Base-by-base conservation (phyloP, 805 yeast species). In the Tetrapisispora iriomotensis region DNA sequence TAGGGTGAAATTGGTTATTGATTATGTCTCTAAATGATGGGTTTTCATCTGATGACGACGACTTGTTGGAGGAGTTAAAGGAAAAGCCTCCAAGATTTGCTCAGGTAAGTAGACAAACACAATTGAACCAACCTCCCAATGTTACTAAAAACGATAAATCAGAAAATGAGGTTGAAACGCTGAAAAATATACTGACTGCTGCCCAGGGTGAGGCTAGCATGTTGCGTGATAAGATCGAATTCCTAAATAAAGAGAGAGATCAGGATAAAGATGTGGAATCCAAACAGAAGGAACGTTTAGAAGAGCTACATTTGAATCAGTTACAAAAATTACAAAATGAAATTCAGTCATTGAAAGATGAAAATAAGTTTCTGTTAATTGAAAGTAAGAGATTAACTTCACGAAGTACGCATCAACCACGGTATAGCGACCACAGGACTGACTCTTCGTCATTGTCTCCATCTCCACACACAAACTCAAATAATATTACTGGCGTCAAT, bases 201-300 rank as follows among this genome's bases (percentile, higher is more conserved):
- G 80, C 84, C 5, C 74, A 73, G 40, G 96, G 96, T 2, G 95
- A 88, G 52, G 77, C 83, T 27, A 78, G 92, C 12, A 78, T 87
- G 26, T 65, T 88, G 14, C 66, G 94, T 39, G 75, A 79, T 8
- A 84, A 78, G 48, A 61, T 82, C 17, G 61, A 69, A 17, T 68
- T 71, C 30, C 44, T 73, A 3, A 72, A 71, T 37, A 53, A 52
- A 20, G 66, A 62, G 36, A 62, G 62, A 30, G 62, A 62, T 6
- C 58, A 56, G 1, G 77, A 73, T 45, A 50, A 63, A 20, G 43
- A 50, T 24, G 42, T 41, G 7, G 61, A 60, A 37, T 43, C 45
- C 4, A 45, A 49, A 5, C 58, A 56, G 18, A 45, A 59, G 4
- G 45, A 52, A 5, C 52, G 58, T 19, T 21, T 61, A 9, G 43